phyloP scores from a whole-genome alignment of 2,329 filamentous ascomycete genomes.

The Sphaceloma murrayae region DNA sequence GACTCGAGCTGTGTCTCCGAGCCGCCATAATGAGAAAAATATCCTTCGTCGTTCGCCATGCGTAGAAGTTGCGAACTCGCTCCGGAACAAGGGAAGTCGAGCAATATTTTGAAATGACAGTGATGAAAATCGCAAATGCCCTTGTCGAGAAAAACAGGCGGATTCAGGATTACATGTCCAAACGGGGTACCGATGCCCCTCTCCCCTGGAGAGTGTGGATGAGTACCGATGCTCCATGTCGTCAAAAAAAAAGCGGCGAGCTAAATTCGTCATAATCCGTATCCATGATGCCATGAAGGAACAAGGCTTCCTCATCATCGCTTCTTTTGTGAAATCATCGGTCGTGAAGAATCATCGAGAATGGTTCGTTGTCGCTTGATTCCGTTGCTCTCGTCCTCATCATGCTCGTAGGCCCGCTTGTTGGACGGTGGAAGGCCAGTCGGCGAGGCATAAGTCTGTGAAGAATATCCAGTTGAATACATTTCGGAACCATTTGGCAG shows the following conservation, averaged over 20 bases:
- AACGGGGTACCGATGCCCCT: no score
- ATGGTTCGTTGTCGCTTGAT: conserved; percentile 15
- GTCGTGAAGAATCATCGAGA: conserved; percentile 15
- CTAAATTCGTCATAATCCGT: neutral
- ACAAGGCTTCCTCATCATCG: conserved; percentile 5
- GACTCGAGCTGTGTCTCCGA: no score
- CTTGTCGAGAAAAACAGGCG: no score
- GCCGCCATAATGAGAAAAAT: no score
- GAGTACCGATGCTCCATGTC: neutral
- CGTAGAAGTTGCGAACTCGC: no score
- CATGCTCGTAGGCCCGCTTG: conserved; percentile 54
- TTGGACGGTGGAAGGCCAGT: conserved; percentile 32
- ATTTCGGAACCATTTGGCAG: conserved; percentile 53
- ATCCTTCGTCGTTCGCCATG: no score
- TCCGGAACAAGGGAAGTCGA: no score
- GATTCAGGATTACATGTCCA: no score
- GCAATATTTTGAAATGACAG: no score
- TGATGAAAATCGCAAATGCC: no score
- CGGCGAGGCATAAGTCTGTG: conserved; percentile 55
- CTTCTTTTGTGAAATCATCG: conserved; percentile 16
- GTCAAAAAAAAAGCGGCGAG: neutral
- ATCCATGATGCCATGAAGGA: conserved; percentile 1
- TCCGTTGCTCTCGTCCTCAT: conserved; percentile 34
- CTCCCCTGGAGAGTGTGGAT: no score
- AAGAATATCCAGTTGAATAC: conserved; percentile 40